Conservation (phyloP, 2,329 filamentous ascomycete species). For the Plenodomus biglobosus region DNA sequence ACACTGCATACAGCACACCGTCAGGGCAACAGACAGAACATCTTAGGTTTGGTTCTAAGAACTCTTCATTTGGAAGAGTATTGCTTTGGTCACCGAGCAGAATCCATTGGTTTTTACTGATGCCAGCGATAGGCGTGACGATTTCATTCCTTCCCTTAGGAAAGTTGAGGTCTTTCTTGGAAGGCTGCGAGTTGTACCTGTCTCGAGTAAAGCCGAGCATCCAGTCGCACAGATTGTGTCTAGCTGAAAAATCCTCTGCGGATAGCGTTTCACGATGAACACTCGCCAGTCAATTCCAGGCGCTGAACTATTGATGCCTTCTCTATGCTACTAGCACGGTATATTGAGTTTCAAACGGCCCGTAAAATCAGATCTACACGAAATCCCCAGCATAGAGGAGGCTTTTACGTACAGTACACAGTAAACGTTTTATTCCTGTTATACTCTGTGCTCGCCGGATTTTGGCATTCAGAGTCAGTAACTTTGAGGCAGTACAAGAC, state of each 20-base stretch:
- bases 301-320: constrained; percentile 37
- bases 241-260: constrained; percentile 25
- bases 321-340: constrained; percentile 40
- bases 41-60: constrained; percentile 45
- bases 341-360: constrained; percentile 2
- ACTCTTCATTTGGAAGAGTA: constrained; percentile 23
- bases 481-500: background rate
- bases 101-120: constrained; percentile 46
- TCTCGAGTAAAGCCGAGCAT: constrained; percentile 36
- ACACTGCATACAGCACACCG: constrained; percentile 47
- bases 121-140: constrained; percentile 47
- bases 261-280: constrained; percentile 49
- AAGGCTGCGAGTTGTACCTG: constrained; percentile 44
- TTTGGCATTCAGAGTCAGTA: too few relatives aligned
- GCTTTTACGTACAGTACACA: constrained; percentile 12
- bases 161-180: constrained; percentile 33
- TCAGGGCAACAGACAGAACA: constrained; percentile 47
- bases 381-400: too few relatives aligned
- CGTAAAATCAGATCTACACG: background rate
- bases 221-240: constrained; percentile 12
- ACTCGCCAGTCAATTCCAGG: constrained; percentile 48
- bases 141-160: constrained; percentile 46
- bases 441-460: too few relatives aligned
- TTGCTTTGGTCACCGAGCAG: constrained; percentile 13
- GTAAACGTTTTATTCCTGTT: too few relatives aligned